Base-by-base conservation (phyloP, 176 grass and related monocot species). In the Oryza rufipogon region DNA sequence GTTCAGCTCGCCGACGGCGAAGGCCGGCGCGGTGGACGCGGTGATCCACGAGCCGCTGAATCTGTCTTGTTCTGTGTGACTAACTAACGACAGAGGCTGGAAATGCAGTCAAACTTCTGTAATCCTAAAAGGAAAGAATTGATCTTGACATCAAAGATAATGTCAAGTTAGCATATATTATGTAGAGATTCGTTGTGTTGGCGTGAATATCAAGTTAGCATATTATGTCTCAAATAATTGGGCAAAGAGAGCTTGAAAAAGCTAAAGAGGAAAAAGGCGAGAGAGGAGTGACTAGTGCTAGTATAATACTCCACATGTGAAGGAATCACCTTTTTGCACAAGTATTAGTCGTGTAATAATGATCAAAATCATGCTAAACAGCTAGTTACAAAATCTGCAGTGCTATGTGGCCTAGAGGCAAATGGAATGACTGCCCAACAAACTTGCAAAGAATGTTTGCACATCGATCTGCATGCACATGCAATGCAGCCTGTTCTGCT, bases 1-100 rank as follows among this genome's bases (percentile, higher is more conserved):
- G 23, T 98, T 83, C 81, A 91, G 83, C 54, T 98, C 90, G 17
- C 95, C 95, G 0, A 90, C 85, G 71, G 91, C 93, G 74, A 98
- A 95, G 92, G 76, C 86, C 17, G 26, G 80, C 25, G 92, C 95
- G 9, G 91, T 93, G 52, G 77, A 90, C 47, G 88, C 91, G 38
- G 92, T 93, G 41, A 92, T 86, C 68, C 72, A 68, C 0, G 79
- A 81, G 14, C 88, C 83, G 20, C 83, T 90, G 28, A 71, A 49
- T 46, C 42, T 76, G 23, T 32, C 15, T 5, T 16, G 69, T 60
- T 66, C 42, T 17, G 0, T 17, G 0, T 44, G 42, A 44, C 42
- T 15, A 49, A 49, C 47, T 49, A 49, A 15, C 0, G 13, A 4
- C 47, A 49, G 47, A 15, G 47, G 47, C 47, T 6, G 49, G 15